These are phyloP conservation scores for Euphorbia tirucalli DNA, from an alignment of 345 rosid species.

Conservation along the genomic window DNA sequence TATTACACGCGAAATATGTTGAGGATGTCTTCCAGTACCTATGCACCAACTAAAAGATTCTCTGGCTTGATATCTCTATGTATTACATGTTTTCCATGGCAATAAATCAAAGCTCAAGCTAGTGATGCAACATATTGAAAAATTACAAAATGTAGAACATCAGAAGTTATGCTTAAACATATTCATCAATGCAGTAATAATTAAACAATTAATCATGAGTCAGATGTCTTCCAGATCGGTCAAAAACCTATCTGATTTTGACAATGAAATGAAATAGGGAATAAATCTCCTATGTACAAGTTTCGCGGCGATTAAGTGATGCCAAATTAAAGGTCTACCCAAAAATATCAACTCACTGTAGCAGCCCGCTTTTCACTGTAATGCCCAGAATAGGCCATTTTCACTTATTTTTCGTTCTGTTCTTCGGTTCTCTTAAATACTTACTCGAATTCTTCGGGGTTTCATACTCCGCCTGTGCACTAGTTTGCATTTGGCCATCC, in stretches of 20 bases:
- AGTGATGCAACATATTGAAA: slow-evolving; percentile 93
- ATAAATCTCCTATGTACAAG: too few species aligned
- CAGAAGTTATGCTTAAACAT: neutral
- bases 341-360: slow-evolving; percentile 48
- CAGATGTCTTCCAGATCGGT: neutral
- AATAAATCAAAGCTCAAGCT: slow-evolving; percentile 94
- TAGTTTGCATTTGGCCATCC: too few species aligned
- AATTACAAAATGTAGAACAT: slow-evolving; percentile 7
- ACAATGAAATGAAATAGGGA: neutral
- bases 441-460: too few species aligned
- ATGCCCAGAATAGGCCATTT: too few species aligned
- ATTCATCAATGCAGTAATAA: too few species aligned
- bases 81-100: slow-evolving; percentile 98
- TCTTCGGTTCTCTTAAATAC: too few species aligned
- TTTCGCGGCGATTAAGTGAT: too few species aligned
- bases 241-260: neutral
- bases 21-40: slow-evolving; percentile 44
- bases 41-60: slow-evolving; percentile 78
- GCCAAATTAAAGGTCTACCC: neutral
- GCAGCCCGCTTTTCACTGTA: slow-evolving; percentile 93
- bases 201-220: neutral
- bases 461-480: too few species aligned
- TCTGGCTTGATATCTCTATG: slow-evolving; percentile 99
- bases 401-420: too few species aligned
- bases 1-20: neutral